These are phyloP conservation scores for Senna siamea DNA, from an alignment of 306 rosid genomes.

Conservation along the genomic window DNA sequence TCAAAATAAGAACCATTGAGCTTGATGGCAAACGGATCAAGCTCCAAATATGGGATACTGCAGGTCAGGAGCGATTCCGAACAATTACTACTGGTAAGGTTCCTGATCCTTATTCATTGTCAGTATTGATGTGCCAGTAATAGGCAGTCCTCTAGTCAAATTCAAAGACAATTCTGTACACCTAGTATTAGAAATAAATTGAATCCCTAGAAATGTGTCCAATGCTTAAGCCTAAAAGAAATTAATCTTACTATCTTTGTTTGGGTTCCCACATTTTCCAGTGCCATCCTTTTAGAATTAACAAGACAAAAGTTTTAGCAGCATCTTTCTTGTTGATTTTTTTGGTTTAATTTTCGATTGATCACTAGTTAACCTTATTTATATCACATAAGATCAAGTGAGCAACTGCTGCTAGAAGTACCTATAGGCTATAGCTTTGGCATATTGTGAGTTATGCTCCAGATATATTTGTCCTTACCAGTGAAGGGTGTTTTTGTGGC, in stretches of 20 bases:
- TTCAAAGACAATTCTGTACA: conserved; percentile 15
- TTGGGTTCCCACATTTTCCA: conserved; percentile 9
- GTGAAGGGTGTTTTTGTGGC: not conserved
- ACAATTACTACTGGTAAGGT: conserved; percentile 86
- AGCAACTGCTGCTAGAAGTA: not conserved
- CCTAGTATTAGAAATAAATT: not conserved
- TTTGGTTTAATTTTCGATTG: not conserved
- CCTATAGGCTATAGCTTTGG: not conserved
- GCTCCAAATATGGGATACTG: conserved; percentile 99
- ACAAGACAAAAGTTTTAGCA: not conserved
- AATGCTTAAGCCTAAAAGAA: not conserved
- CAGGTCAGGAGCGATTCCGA: conserved; percentile 97
- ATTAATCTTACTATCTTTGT: not conserved
- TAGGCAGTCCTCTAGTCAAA: not conserved
- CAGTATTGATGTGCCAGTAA: not conserved
- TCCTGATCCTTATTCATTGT: conserved; percentile 33
- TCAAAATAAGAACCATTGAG: conserved; percentile 90
- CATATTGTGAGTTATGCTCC: conserved; percentile 12
- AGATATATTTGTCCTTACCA: not conserved
- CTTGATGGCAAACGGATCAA: conserved; percentile 91
- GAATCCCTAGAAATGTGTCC: not conserved
- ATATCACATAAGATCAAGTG: not conserved
- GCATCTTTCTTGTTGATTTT: not conserved
- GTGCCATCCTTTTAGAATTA: conserved; percentile 16
- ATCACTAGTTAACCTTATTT: not conserved